Percentiles rank a stretch among this genome's conserved stretches.
Conservation (phyloP, 495 filamentous ascomycete species). For the Penicillium turbatum region DNA sequence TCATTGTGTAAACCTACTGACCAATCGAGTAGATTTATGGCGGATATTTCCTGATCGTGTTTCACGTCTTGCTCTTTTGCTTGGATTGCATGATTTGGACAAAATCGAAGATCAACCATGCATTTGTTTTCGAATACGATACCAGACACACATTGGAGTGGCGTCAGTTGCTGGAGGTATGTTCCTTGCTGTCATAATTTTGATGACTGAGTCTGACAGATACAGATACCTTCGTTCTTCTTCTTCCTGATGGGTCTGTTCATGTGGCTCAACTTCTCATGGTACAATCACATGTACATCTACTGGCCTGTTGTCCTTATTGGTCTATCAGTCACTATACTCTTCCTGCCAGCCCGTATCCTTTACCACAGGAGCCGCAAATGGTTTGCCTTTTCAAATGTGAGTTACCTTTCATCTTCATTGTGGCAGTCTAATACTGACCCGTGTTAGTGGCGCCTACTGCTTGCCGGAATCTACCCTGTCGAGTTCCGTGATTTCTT, state of each 20-base stretch:
- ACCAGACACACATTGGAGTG: slow-evolving; percentile 79
- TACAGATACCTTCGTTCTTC: slow-evolving; percentile 68
- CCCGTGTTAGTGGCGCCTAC: slow-evolving; percentile 66
- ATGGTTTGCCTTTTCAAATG: slow-evolving; percentile 83
- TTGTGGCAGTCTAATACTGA: slow-evolving; percentile 17
- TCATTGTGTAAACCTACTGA: not conserved
- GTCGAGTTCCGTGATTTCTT: slow-evolving; percentile 98
- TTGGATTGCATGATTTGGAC: slow-evolving; percentile 80
- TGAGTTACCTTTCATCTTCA: slow-evolving; percentile 40
- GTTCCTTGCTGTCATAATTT: not conserved
- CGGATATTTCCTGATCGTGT: slow-evolving; percentile 74
- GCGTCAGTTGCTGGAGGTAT: slow-evolving; percentile 76
- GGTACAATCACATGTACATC: slow-evolving; percentile 64
- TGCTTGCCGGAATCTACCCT: slow-evolving; percentile 80
- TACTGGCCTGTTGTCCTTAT: slow-evolving; percentile 89
- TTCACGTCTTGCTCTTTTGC: slow-evolving; percentile 71
- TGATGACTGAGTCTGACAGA: slow-evolving; percentile 11
- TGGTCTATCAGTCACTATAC: slow-evolving; percentile 54
- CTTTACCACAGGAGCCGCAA: slow-evolving; percentile 72
- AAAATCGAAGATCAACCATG: slow-evolving; percentile 82
- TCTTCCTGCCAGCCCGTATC: slow-evolving; percentile 71
- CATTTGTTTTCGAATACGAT: slow-evolving; percentile 96
- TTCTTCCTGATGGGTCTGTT: slow-evolving; percentile 70
- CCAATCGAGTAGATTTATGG: slow-evolving; percentile 65
- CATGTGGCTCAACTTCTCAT: slow-evolving; percentile 85